Base-by-base conservation (phyloP, 148 eudicot genomes). In the Spergularia marina region DNA sequence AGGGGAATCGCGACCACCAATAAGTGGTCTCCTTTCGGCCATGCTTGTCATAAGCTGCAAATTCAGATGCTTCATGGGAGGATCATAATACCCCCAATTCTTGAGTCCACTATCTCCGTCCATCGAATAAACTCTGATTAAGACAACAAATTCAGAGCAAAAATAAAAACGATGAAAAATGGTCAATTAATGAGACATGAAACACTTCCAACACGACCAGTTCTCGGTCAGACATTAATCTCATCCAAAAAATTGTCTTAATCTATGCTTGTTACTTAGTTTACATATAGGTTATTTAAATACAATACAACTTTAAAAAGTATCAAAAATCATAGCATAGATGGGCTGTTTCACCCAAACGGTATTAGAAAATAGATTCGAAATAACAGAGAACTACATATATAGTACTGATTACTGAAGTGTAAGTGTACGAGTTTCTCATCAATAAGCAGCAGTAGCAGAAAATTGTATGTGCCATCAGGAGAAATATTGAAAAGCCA, bases 1-100 rank as follows among this genome's bases (percentile, higher is more conserved):
- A 4, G 73, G 53, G 3, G 84, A 15, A 63, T 81, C 86, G 10
- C 83, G 80, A 15, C 72, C 68, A n/a, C 83, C 83, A 7, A 78
- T 67, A 20, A 84, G 30, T 4, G 83, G 84, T 64, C 81, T 84
- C 53, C 81, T 53, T 25, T 82, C 84, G 6, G 74, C 81, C 81
- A 84, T 71, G 74, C 16, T 84, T 5, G 82, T 47, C 82, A 78
- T 68, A 13, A 82, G 82, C 78, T 82, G 84, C 74, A 84, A 72
- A 23, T 79, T 78, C 40, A 75, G 79, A 83, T 72, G 76, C 81
- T 74, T 80, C 40, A 74, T 60, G 41, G 75, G 74, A 4, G 81
- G 62, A 2, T 84, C 86, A 64, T 78, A 84, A 69, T 84, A 84
- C 14, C 87, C 85, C 87, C 87, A 84, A 76, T 84, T 82, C 21